Percentiles rank a stretch among this genome's conserved stretches.
Evolutionary conservation across 306 rosid species (phyloP).

Genomic region (Corylus heterophylla): DNA sequence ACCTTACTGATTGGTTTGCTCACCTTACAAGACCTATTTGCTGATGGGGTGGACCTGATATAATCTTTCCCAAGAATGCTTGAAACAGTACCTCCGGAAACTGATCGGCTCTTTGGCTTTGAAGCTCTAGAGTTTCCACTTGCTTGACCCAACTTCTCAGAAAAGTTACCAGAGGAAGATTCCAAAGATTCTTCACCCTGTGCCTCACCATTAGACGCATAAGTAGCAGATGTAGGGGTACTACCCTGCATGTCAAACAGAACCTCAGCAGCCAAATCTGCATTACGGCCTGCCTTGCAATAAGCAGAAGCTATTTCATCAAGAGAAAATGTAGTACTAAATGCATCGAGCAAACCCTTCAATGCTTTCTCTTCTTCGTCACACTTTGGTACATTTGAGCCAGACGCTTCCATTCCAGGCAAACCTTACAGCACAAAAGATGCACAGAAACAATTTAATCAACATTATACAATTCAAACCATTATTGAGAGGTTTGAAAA

Average conservation of each 20-base stretch:
- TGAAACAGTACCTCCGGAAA: conserved; percentile 70
- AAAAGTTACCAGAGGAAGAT: conserved; percentile 30
- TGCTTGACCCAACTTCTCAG: conserved; percentile 35
- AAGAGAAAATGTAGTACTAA: conserved; percentile 60
- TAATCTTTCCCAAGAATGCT: conserved; percentile 56
- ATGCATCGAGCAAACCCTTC: conserved; percentile 62
- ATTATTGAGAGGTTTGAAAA: not conserved
- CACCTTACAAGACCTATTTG: conserved; percentile 31
- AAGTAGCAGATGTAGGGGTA: conserved; percentile 28
- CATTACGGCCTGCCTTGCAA: conserved; percentile 60
- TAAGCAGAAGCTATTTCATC: conserved; percentile 80
- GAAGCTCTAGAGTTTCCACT: conserved; percentile 27
- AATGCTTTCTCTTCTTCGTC: conserved; percentile 58
- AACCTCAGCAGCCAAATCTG: conserved; percentile 60
- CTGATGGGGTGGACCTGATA: conserved; percentile 34
- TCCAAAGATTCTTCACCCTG: conserved; percentile 29
- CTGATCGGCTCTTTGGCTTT: conserved; percentile 47
- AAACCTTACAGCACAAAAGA: conserved; percentile 6
- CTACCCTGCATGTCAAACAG: conserved; percentile 51
- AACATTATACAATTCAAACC: not conserved
- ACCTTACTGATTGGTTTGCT: conserved; percentile 59
- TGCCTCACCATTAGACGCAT: conserved; percentile 30
- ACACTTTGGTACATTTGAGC: conserved; percentile 26
- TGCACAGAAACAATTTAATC: not conserved
- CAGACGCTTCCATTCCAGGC: conserved; percentile 52